Evolutionary conservation across 2,329 filamentous ascomycete genomes (phyloP), one percentile per base, ranked within the genome.

Genomic region (Neurospora sp.): DNA sequence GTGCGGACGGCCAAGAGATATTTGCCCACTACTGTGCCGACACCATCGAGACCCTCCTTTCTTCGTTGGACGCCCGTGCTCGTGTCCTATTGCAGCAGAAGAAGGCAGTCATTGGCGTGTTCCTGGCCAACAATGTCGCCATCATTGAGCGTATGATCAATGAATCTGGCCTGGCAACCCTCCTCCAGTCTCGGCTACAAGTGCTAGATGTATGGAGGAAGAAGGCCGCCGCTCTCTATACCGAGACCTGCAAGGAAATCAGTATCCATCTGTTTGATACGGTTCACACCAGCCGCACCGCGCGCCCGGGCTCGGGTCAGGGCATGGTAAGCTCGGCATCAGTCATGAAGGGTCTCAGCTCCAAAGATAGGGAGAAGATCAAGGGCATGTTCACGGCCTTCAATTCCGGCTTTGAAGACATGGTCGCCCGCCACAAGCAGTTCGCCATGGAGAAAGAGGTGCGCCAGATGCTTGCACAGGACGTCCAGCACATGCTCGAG

Each of bases 371-470:
- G 80, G 96, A 99, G 78, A 90, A 89, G 70, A 97, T 98, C 81
- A 99, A 99, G 81, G 89, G 93, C 80, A 98, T 98, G 81, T 99
- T 97, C 80, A 89, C 91, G 75, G 88, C 89, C 57, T 99, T 99
- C 84, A 99, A 99, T 79, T 83, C 86, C 8, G 89, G 87, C 65
- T 99, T 99, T 77, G 96, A 99, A 73, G 94, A 97, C 38, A 87
- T 97, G 80, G 89, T 97, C 6, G 81, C 86, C 39, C 89, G 89
- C 71, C 95, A 99, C 82, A 96, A 93, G 81, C 84, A 86, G 37
- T 92, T 92, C 76, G 90, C 85, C 76, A 97, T 98, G 92, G 96
- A 99, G 82, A 88, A 88, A 33, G 95, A 98, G 78, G 95, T 98
- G 39, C 88, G 93, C 62, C 86, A 88, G 72, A 88, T 91, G 80